These are phyloP conservation scores for Penicillium turbatum DNA, from an alignment of 495 filamentous ascomycete genomes.

Conservation along the genomic window DNA sequence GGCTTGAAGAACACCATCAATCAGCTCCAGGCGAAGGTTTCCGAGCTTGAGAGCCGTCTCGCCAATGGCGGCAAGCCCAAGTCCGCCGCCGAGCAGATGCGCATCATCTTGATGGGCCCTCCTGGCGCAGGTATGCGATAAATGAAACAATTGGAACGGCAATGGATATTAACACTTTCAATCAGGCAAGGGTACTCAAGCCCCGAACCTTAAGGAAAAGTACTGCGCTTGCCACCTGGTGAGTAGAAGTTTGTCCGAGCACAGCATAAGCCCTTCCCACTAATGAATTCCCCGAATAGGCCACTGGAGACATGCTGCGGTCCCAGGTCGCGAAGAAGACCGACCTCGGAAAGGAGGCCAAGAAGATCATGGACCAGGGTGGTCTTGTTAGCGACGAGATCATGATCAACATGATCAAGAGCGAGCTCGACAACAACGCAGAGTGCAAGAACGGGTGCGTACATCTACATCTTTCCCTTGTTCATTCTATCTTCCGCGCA, in stretches of 20 bases:
- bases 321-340: slow-evolving; percentile 99
- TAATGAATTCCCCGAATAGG: slow-evolving; percentile 48
- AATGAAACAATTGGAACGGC: slow-evolving; percentile 11
- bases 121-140: slow-evolving; percentile 79
- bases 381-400: slow-evolving; percentile 98
- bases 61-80: slow-evolving; percentile 50
- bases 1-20: slow-evolving; percentile 71
- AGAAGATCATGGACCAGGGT: slow-evolving; percentile 99
- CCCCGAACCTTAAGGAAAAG: slow-evolving; percentile 95
- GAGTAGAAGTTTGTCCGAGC: slow-evolving; percentile 33
- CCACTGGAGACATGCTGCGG: slow-evolving; percentile 98
- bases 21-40: slow-evolving; percentile 79
- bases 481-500: background rate
- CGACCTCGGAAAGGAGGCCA: slow-evolving; percentile 86
- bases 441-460: slow-evolving; percentile 90
- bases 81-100: slow-evolving; percentile 55
- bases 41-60: slow-evolving; percentile 66
- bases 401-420: slow-evolving; percentile 98
- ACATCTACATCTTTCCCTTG: background rate
- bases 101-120: slow-evolving; percentile 97
- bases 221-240: slow-evolving; percentile 96
- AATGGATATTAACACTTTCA: slow-evolving; percentile 24
- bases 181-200: slow-evolving; percentile 97
- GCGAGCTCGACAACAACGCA: slow-evolving; percentile 84
- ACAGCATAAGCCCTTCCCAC: background rate